These are phyloP conservation scores for Ambispora gerdemannii DNA, from an alignment of 192 early-diverging fungal genomes.

Conservation along the genomic window DNA sequence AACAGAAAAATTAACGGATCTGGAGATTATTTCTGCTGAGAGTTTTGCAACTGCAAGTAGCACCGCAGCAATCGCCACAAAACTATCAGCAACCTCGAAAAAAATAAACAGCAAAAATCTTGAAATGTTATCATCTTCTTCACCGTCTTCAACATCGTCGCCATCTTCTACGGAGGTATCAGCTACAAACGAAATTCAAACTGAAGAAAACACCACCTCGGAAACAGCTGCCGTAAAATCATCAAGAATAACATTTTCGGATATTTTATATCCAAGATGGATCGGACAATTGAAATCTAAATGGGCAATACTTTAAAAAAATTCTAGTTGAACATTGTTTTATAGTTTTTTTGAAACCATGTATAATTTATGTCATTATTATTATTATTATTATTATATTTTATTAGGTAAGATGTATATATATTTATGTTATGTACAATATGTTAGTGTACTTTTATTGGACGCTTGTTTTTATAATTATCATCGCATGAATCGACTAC, in stretches of 20 bases:
- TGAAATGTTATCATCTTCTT: too few relatives aligned
- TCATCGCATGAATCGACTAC: too few relatives aligned
- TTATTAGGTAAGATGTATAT: too few relatives aligned
- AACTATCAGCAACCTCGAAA: neutral
- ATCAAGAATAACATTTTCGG: conserved; percentile 34
- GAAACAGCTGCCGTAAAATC: conserved; percentile 31
- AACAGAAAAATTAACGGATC: conserved; percentile 19
- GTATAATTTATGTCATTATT: too few relatives aligned
- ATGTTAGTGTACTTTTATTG: too few relatives aligned
- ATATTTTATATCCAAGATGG: conserved; percentile 42
- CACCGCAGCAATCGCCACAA: neutral
- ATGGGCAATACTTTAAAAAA: conserved; percentile 42
- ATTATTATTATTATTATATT: too few relatives aligned
- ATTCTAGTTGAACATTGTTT: too few relatives aligned
- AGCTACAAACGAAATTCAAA: too few relatives aligned
- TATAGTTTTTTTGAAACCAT: too few relatives aligned
- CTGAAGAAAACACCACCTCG: neutral
- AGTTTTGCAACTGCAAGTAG: neutral
- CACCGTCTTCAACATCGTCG: neutral
- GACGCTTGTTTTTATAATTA: too few relatives aligned
- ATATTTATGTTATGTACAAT: too few relatives aligned
- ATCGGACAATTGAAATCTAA: conserved; percentile 43
- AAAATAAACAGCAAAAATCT: neutral
- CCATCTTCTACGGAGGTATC: conserved; percentile 6
- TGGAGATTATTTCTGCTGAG: conserved; percentile 6